These are phyloP conservation scores for Sarocladium oryzae DNA, from an alignment of 2,329 filamentous ascomycete species.

Conservation along the genomic window DNA sequence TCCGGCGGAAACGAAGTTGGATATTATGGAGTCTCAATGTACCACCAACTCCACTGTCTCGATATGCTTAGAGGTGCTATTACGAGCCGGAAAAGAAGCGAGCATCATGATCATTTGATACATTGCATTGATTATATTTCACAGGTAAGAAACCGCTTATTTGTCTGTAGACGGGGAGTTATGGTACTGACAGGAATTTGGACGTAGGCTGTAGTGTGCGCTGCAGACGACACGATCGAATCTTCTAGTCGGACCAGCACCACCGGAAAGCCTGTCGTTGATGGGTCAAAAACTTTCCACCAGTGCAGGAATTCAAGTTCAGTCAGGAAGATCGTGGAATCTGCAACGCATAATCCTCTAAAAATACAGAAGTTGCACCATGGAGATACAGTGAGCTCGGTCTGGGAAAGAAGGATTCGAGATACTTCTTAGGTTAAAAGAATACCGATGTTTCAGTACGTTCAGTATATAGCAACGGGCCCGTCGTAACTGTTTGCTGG, in stretches of 20 bases:
- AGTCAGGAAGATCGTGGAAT: not conserved
- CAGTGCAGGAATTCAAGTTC: not conserved
- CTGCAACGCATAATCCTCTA: not conserved
- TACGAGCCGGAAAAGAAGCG: not conserved
- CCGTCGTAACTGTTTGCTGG: not conserved
- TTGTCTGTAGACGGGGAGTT: not conserved
- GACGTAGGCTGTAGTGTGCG: not conserved
- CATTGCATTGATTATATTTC: not conserved
- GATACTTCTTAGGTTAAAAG: not conserved
- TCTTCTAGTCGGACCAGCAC: not conserved
- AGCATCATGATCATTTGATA: not conserved
- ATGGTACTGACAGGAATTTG: not conserved
- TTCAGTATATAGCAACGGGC: not conserved
- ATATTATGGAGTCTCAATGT: not conserved
- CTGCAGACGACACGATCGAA: not conserved
- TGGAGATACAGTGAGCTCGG: not conserved
- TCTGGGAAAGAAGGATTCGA: not conserved
- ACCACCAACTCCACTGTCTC: not conserved
- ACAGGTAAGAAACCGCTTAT: not conserved
- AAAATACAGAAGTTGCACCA: not conserved
- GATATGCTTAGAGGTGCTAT: not conserved
- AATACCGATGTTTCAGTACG: not conserved
- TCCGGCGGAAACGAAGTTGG: not conserved
- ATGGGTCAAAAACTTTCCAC: not conserved
- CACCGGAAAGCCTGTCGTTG: not conserved